Base-by-base conservation (phyloP, 371 early-diverging fungal genomes). In the Rhizopus stolonifer region DNA sequence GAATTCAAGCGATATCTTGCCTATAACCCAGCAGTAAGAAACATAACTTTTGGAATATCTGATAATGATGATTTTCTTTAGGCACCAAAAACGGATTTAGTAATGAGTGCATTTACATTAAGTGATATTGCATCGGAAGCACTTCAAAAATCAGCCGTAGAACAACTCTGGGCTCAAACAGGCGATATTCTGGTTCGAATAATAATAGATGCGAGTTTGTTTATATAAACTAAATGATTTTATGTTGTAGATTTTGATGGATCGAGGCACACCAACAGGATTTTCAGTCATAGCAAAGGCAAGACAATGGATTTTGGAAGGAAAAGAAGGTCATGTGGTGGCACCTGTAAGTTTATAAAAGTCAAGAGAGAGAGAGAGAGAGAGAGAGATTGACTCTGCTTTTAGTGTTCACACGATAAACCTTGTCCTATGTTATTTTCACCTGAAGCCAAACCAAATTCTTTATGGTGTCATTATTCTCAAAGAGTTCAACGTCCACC, bases 231-330 rank as follows among this genome's bases (percentile, higher is more conserved):
- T 19, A 42, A 42, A 3, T 3, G 50, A 25, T 46, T 32, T 52
- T 10, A n/a, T 60, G 8, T 15, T 13, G 14, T 50, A 84, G 85
- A 74, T 86, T 14, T 58, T 95, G 48, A 77, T 95, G 43, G 96
- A 95, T 46, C 82, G 92, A 21, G 96, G 95, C 14, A 91, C 91
- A 1, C 92, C 94, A 0, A 72, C 72, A 51, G 91, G 94, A 3
- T 91, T 85, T 57, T 65, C 79, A 18, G 74, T 77, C 22, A 81
- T 94, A 38, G 82, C 82, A 0, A 72, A 83, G 31, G 94, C 92
- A 0, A 73, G 95, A 47, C 80, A 84, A 39, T 80, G 74, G 61
- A 77, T 94, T 21, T 56, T 92, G 10, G 77, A 76, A 40, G 52
- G 33, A 19, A 22, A 54, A 8, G 53, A 56, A 17, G 76, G 49